These are phyloP conservation scores for Candida insectorum DNA, from an alignment of 805 yeast genomes.

Conservation along the genomic window DNA sequence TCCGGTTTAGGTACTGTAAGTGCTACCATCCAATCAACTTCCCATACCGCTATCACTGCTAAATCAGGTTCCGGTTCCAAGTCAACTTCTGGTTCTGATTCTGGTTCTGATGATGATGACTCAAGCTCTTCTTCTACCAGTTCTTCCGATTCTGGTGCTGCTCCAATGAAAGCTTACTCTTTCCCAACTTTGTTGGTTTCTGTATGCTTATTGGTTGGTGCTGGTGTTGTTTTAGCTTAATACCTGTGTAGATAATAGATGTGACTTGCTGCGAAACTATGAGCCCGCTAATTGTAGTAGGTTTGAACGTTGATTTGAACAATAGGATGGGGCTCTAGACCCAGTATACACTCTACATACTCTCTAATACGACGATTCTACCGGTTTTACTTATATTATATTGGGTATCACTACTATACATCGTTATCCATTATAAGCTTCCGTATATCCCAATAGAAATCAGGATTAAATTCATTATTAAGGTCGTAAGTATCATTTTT, in stretches of 20 bases:
- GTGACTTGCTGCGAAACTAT: too few relatives aligned
- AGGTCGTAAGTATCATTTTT: slow-evolving; percentile 24
- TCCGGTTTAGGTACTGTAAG: slow-evolving; percentile 61
- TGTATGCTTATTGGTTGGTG: slow-evolving; percentile 9
- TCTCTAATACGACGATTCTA: too few relatives aligned
- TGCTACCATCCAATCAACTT: slow-evolving; percentile 23
- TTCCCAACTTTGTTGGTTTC: slow-evolving; percentile 13
- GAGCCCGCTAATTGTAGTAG: too few relatives aligned
- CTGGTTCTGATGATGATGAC: slow-evolving; percentile 16
- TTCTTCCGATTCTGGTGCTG: slow-evolving; percentile 10
- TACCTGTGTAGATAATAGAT: too few relatives aligned
- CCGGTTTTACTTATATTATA: too few relatives aligned
- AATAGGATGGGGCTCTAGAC: too few relatives aligned
- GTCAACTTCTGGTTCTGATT: slow-evolving; percentile 18
- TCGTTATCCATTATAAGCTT: slow-evolving; percentile 38
- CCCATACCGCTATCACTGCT: slow-evolving; percentile 20
- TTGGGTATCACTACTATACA: too few relatives aligned
- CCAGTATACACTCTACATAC: too few relatives aligned
- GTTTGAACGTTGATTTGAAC: too few relatives aligned
- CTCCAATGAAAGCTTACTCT: slow-evolving; percentile 5
- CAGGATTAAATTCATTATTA: slow-evolving; percentile 17
- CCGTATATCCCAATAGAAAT: slow-evolving; percentile 41
- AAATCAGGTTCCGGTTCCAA: slow-evolving; percentile 23
- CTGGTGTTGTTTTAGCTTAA: slow-evolving; percentile 11
- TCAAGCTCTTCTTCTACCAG: slow-evolving; percentile 8